These are phyloP conservation scores for Candida pseudoglaebosa DNA, from an alignment of 805 yeast genomes.

Conservation along the genomic window DNA sequence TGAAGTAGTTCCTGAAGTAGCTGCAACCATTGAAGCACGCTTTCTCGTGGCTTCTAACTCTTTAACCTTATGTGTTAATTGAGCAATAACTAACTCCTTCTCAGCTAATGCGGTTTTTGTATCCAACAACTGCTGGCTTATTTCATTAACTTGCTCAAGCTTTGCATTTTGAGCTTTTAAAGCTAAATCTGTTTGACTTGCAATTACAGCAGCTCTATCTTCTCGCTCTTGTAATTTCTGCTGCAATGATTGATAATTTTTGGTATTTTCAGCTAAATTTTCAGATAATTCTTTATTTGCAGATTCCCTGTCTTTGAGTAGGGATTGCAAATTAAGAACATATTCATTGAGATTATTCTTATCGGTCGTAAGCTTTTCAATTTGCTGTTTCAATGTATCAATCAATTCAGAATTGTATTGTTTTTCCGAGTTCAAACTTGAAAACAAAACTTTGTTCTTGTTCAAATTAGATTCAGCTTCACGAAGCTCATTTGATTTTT, in stretches of 20 bases:
- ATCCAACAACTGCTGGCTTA: conserved; percentile 42
- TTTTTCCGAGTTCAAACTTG: conserved; percentile 53
- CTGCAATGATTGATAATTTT: conserved; percentile 41
- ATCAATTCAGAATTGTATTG: conserved; percentile 47
- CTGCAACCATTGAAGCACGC: conserved; percentile 15
- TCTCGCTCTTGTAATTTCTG: conserved; percentile 51
- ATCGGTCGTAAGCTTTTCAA: conserved; percentile 52
- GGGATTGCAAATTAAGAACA: conserved; percentile 55
- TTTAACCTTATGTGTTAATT: conserved; percentile 33
- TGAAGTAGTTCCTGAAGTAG: conserved; percentile 17
- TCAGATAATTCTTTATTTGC: conserved; percentile 47
- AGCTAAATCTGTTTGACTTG: conserved; percentile 55
- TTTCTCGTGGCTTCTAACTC: conserved; percentile 8
- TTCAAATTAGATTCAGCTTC: conserved; percentile 47
- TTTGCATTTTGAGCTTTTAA: conserved; percentile 51
- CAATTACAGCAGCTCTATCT: conserved; percentile 45
- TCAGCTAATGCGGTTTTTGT: conserved; percentile 39
- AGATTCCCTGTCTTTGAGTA: conserved; percentile 58
- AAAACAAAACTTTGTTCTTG: conserved; percentile 40
- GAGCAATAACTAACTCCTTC: conserved; percentile 37
- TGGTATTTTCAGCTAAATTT: conserved; percentile 47
- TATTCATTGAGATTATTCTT: conserved; percentile 53
- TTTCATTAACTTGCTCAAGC: conserved; percentile 52
- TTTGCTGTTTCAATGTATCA: conserved; percentile 48
- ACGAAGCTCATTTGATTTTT: conserved; percentile 47